Base-by-base conservation (phyloP, 2,329 filamentous ascomycete genomes). In the Venturia nashicola region DNA sequence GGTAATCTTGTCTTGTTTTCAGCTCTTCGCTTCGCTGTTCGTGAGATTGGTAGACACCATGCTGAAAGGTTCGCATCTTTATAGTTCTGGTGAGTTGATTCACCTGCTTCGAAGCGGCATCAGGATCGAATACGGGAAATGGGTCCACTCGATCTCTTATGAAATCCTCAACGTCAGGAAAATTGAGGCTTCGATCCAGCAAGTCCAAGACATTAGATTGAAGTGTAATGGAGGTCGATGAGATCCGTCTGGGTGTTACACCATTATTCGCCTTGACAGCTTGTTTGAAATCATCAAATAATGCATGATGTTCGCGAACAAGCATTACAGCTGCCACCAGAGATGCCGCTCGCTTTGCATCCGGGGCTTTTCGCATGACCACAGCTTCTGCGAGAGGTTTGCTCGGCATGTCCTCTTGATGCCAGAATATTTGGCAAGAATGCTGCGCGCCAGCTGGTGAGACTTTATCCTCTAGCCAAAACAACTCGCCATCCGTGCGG, bases 251-350 rank as follows among this genome's bases (percentile, higher is more conserved):
- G n/a, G 75, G 67, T 44, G 74, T 68, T 42, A 73, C 69, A 32
- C 73, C 73, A 61, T 71, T 71, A 46, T 71, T 72, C 59, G 67
- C 62, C 36, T 66, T 69, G 18, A 76, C 67, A 16, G 70, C 70
- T 40, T 70, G 67, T n/a, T 72, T 66, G 66, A 76, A 78, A 23
- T 68, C 65, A 16, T 64, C 62, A 34, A 75, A 71, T 8, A 75
- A 55, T 8, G 71, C 68, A 8, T 74, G 74, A 2, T 73, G 63
- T n/a, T 63, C 42, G 39, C 72, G 71, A 36, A 70, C 70, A 34
- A 77, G 44, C 12, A 68, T 67, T 18, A 78, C 63, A 14, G 76
- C 76, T 65, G 73, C 76, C 9, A 69, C 68, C 40, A 78, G 68
- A 64, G 71, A 72, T 39, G 75, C 76, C n/a, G 44, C 20, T 27